Evolutionary conservation across 345 rosid genomes (phyloP).

Genomic region (Cardamine occulta): DNA sequence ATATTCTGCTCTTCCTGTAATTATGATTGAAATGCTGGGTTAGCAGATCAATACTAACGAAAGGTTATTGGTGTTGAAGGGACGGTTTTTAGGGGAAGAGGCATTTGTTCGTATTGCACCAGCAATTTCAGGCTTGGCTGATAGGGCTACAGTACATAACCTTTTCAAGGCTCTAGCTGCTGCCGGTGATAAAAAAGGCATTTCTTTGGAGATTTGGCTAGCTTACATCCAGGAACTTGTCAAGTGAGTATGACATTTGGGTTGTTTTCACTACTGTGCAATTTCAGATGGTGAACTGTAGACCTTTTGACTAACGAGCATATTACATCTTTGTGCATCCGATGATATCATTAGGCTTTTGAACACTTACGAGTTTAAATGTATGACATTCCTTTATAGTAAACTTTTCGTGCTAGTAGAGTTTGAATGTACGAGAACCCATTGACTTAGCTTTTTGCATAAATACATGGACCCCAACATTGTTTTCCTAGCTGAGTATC

Average conservation of each 20-base stretch:
- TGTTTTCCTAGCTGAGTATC: constrained; percentile 43
- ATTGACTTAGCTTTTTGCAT: constrained; percentile 23
- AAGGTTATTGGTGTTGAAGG: constrained; percentile 53
- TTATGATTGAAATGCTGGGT: not conserved
- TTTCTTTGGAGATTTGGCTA: constrained; percentile 79
- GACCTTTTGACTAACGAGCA: constrained; percentile 3
- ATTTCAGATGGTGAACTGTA: constrained; percentile 7
- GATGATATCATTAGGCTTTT: constrained; percentile 10
- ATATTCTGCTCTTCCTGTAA: constrained; percentile 6
- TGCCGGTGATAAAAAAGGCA: constrained; percentile 58
- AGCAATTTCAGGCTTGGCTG: constrained; percentile 89
- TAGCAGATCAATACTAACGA: constrained; percentile 33
- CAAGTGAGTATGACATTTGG: constrained; percentile 63
- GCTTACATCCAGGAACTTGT: constrained; percentile 83
- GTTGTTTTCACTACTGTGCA: constrained; percentile 2
- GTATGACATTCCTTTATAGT: constrained; percentile 4
- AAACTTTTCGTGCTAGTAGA: not conserved
- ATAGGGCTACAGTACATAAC: constrained; percentile 79
- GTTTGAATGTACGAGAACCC: not conserved
- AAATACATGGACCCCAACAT: not conserved
- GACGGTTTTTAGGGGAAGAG: constrained; percentile 70
- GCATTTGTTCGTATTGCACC: constrained; percentile 93
- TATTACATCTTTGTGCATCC: constrained; percentile 3
- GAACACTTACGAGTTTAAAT: constrained; percentile 11
- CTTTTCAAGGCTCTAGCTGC: constrained; percentile 79